Evolutionary conservation across 768 basidiomycete species (phyloP).

Genomic region (Boletus pseudopeckii): DNA sequence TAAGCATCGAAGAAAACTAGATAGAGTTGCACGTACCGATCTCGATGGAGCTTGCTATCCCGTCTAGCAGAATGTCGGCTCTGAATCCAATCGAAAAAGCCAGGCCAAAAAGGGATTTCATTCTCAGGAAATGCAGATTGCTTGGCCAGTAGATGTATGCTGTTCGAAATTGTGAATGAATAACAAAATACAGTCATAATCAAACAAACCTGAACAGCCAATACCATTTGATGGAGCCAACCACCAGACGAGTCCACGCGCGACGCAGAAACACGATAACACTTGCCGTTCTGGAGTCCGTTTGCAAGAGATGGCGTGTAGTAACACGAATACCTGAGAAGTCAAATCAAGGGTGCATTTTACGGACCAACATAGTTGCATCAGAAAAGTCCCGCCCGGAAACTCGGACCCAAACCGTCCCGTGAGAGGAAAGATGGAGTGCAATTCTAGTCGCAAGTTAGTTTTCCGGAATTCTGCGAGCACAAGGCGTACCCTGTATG

Average conservation of each 20-base stretch:
- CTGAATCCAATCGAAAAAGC: conserved; percentile 37
- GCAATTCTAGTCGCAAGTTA: conserved; percentile 13
- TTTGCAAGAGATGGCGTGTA: conserved; percentile 15
- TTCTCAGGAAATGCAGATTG: conserved; percentile 35
- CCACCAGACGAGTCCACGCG: conserved; percentile 31
- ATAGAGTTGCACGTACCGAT: conserved; percentile 22
- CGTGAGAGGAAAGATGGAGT: conserved; percentile 12
- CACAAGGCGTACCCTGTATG: conserved; percentile 14
- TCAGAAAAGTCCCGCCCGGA: conserved; percentile 35
- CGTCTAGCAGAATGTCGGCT: conserved; percentile 37
- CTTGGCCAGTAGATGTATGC: conserved; percentile 42
- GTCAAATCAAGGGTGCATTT: conserved; percentile 23
- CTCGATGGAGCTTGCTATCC: conserved; percentile 27
- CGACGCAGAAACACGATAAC: conserved; percentile 27
- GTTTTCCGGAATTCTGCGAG: background rate
- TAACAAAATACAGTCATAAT: background rate
- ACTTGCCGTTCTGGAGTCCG: conserved; percentile 26
- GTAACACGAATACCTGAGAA: conserved; percentile 23
- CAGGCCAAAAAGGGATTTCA: conserved; percentile 38
- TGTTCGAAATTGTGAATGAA: conserved; percentile 7
- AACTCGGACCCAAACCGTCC: conserved; percentile 31
- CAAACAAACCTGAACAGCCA: conserved; percentile 34
- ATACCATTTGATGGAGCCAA: conserved; percentile 35
- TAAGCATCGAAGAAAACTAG: background rate
- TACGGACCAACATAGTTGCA: conserved; percentile 21